Base-by-base conservation (phyloP, 305 asterid species). In the Striga hermonthica region DNA sequence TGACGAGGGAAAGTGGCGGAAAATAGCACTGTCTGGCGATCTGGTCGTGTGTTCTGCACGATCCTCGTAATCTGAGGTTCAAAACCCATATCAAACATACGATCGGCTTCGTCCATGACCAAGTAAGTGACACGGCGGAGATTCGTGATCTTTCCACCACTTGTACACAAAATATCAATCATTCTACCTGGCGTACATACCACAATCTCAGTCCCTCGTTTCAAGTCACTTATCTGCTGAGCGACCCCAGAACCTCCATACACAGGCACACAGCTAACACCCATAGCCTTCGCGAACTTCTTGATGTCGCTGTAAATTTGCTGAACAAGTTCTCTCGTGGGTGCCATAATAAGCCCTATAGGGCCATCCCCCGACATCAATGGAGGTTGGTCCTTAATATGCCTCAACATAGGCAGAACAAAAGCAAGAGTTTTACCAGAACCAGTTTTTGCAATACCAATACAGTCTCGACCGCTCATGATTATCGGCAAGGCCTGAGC, bases 1-100 rank as follows among this genome's bases (percentile, higher is more conserved):
- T 93, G 99, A 22, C 95, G 97, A 12, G 99, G 99, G 70, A 93
- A 93, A 60, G 99, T 93, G 43, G 99, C 99, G 73, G 99, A 93
- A 65, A 90, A 93, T 22, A 93, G 83, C 65, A 93, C 96, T 14
- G 97, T 90, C 72, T 93, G 99, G 54, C 96, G 97, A 73, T 88
- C 96, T 4, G 97, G 97, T 52, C 89, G 81, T 3, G 96, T 90
- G 62, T 92, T 92, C 66, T 92, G 98, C 69, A 92, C 94, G 43
- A 92, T 92, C 62, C 96, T 86, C 0, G 98, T 90, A 57, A 92
- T 92, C 73, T 92, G 97, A 62, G 98, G 98, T 78, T 92, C 98
- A 73, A 92, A 92, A 66, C 98, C 98, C 97, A 92, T 87, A 69
- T 92, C 98, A 81, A 92, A 92, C 98, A 92, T 92, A 11, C 97